These are phyloP conservation scores for Zostera marina DNA, from an alignment of 116 monocot species.

Conservation along the genomic window DNA sequence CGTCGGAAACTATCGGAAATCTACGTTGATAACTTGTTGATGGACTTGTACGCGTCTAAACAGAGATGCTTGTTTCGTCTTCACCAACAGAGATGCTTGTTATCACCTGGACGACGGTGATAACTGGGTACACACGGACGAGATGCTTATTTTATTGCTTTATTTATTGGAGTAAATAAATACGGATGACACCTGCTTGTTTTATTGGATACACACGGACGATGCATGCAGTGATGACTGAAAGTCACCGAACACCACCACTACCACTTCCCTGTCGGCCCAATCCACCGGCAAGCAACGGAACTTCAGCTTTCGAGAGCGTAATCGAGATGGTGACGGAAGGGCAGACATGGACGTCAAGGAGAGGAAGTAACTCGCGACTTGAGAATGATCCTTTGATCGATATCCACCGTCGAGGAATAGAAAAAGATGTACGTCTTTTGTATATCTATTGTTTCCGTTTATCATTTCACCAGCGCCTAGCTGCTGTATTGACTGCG, in stretches of 20 bases:
- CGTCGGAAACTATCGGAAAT: no score
- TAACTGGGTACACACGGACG: no score
- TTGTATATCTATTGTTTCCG: neutral
- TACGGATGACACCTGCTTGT: no score
- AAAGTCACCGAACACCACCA: neutral
- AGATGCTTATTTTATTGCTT: no score
- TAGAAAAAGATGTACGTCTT: neutral
- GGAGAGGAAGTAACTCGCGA: neutral
- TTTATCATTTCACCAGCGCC: neutral
- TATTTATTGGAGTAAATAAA: neutral
- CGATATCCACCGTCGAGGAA: slow-evolving; percentile 1
- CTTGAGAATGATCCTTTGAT: neutral
- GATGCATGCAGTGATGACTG: no score
- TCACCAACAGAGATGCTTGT: no score
- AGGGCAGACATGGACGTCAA: neutral
- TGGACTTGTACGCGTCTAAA: no score
- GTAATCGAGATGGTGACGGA: neutral
- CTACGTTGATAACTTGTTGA: no score
- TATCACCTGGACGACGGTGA: no score
- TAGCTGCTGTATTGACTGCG: slow-evolving; percentile 24
- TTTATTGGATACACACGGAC: no score
- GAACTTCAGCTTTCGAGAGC: neutral
- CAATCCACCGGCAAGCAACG: neutral
- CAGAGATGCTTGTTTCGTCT: no score
- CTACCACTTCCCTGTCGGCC: neutral